These are phyloP conservation scores for Neonectria magnoliae DNA, from an alignment of 2,329 filamentous ascomycete genomes.

Conservation along the genomic window DNA sequence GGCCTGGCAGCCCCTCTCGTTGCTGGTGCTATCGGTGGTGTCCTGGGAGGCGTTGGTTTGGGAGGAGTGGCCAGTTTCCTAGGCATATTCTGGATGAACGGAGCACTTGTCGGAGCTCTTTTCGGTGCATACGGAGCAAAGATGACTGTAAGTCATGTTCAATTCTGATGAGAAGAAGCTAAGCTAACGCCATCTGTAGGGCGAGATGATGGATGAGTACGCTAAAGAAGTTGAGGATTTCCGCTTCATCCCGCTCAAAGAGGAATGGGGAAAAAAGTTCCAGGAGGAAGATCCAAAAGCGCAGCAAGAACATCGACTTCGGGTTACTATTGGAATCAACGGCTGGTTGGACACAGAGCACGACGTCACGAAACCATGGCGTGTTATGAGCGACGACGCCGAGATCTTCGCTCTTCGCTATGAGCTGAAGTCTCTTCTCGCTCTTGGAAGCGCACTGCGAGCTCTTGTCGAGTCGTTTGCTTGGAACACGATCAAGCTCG, in stretches of 20 bases:
- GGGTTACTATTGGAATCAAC: constrained; percentile 86
- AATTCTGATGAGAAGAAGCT: too few relatives aligned
- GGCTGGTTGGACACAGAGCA: constrained; percentile 83
- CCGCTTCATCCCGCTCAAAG: constrained; percentile 77
- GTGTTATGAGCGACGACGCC: constrained; percentile 73
- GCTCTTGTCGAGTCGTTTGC: constrained; percentile 78
- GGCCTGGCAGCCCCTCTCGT: constrained; percentile 90
- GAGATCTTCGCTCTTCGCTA: constrained; percentile 88
- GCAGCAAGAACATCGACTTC: constrained; percentile 62
- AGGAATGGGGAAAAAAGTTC: constrained; percentile 49
- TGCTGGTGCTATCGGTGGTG: constrained; percentile 83
- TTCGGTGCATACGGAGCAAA: constrained; percentile 91
- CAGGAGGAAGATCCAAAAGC: constrained; percentile 31
- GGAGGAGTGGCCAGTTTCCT: constrained; percentile 88
- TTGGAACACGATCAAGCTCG: constrained; percentile 76
- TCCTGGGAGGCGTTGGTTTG: constrained; percentile 86
- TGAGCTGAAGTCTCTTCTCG: constrained; percentile 81
- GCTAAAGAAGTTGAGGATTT: constrained; percentile 87
- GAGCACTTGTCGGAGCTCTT: constrained; percentile 83
- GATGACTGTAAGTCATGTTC: constrained; percentile 60
- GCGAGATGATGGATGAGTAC: constrained; percentile 88
- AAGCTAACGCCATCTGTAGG: constrained; percentile 52
- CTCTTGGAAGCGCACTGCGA: constrained; percentile 77
- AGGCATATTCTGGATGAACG: constrained; percentile 86
- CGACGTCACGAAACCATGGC: constrained; percentile 84